phyloP scores from a whole-genome alignment of 1,139 yeast species.

The Maudiozyma humilis region DNA sequence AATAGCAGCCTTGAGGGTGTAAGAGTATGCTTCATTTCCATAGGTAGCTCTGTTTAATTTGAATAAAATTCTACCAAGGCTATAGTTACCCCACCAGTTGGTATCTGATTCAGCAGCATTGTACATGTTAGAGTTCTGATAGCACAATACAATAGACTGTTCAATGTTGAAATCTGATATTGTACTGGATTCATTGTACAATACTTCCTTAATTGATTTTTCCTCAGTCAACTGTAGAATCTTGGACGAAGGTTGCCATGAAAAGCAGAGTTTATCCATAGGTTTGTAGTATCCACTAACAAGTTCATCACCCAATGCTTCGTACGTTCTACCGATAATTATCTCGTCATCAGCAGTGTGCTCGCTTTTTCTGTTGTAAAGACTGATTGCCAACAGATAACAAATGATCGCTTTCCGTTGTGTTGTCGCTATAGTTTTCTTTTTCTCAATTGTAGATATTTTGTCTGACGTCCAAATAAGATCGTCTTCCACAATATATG shows the following conservation, averaged over 20 bases:
- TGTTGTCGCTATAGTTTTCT: slow-evolving; percentile 49
- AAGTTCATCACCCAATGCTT: slow-evolving; percentile 26
- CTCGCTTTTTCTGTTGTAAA: slow-evolving; percentile 6
- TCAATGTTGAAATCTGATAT: slow-evolving; percentile 24
- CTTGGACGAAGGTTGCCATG: slow-evolving; percentile 17
- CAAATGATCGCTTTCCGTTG: slow-evolving; percentile 69
- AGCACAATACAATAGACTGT: slow-evolving; percentile 29
- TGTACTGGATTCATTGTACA: slow-evolving; percentile 17
- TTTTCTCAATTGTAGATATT: slow-evolving; percentile 55
- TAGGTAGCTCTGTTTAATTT: slow-evolving; percentile 35
- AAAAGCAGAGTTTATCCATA: slow-evolving; percentile 40
- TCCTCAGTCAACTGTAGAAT: slow-evolving; percentile 20
- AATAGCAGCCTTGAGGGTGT: slow-evolving; percentile 37
- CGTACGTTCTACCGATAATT: slow-evolving; percentile 27
- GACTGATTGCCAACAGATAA: slow-evolving; percentile 61
- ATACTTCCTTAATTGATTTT: slow-evolving; percentile 26
- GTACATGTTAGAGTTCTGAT: slow-evolving; percentile 40
- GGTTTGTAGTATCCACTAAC: slow-evolving; percentile 42
- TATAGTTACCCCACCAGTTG: slow-evolving; percentile 59
- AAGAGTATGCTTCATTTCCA: slow-evolving; percentile 33
- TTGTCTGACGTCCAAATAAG: slow-evolving; percentile 87
- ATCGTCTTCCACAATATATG: slow-evolving; percentile 78
- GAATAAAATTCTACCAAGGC: slow-evolving; percentile 51
- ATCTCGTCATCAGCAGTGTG: slow-evolving; percentile 16
- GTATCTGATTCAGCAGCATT: slow-evolving; percentile 13